Percentiles rank a stretch among this genome's conserved stretches.
phyloP scores from a whole-genome alignment of 2,329 filamentous ascomycete genomes.

The Thelonectria discophora region DNA sequence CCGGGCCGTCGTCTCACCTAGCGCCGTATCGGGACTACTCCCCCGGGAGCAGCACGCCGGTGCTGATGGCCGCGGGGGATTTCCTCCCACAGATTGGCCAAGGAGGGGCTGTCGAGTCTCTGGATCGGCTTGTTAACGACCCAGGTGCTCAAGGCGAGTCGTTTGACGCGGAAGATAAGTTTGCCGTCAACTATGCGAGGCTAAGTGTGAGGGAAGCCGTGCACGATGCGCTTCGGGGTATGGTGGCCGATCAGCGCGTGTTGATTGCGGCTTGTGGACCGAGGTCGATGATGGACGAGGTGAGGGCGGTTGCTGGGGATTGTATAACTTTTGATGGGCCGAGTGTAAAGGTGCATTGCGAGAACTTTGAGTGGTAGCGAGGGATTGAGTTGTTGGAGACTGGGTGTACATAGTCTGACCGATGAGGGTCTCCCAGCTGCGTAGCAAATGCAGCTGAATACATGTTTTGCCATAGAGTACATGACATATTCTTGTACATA shows the following conservation, averaged over 20 bases:
- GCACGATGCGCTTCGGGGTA: neutral
- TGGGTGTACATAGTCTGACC: neutral
- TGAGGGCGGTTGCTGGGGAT: constrained; percentile 3
- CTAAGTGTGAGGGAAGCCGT: neutral
- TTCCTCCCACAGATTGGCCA: constrained; percentile 9
- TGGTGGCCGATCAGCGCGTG: neutral
- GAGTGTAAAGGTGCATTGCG: constrained; percentile 17
- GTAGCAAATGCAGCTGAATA: too few relatives aligned
- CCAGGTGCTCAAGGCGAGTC: neutral
- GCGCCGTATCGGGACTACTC: neutral
- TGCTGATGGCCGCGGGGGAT: constrained; percentile 1
- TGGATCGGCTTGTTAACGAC: neutral
- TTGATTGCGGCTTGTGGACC: constrained; percentile 18
- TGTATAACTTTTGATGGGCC: constrained; percentile 12
- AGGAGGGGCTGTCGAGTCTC: neutral
- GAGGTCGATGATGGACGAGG: constrained; percentile 7
- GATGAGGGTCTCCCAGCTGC: too few relatives aligned
- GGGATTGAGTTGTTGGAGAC: neutral
- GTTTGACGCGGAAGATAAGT: constrained; percentile 1
- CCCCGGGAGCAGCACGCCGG: constrained; percentile 7
- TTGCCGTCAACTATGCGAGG: constrained; percentile 5
- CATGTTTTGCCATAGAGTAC: too few relatives aligned
- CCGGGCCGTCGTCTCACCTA: neutral
- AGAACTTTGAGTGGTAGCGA: constrained; percentile 18
- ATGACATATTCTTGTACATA: too few relatives aligned